These are phyloP conservation scores for Haplosporangium sp. DNA, from an alignment of 371 early-diverging fungal species.

Conservation along the genomic window DNA sequence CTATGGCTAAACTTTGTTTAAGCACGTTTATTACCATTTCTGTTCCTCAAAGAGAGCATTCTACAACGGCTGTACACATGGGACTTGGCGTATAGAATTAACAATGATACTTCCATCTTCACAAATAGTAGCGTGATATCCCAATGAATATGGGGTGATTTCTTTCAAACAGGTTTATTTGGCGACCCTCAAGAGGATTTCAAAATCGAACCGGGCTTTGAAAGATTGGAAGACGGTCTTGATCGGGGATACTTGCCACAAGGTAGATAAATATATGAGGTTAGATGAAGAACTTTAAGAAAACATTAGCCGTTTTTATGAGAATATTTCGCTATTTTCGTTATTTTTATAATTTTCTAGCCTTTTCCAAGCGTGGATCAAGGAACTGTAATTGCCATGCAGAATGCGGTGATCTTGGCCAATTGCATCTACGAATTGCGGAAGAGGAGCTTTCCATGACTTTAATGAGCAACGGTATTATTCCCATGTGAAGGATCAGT, in stretches of 20 bases:
- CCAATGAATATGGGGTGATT: no score
- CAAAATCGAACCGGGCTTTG: constrained; percentile 5
- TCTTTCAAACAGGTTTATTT: no score
- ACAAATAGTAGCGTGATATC: no score
- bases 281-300: not conserved
- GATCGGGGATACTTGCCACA: constrained; percentile 23
- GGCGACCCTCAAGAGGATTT: no score
- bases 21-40: no score
- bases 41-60: no score
- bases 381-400: constrained; percentile 27
- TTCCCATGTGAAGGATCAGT: not conserved
- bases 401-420: constrained; percentile 17
- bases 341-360: not conserved
- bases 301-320: no score
- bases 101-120: no score
- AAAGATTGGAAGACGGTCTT: constrained; percentile 20
- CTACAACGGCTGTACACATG: no score
- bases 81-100: no score
- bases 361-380: constrained; percentile 7
- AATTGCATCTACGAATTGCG: constrained; percentile 21
- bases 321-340: no score
- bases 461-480: constrained; percentile 13
- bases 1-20: no score
- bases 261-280: not conserved
- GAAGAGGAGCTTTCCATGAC: not conserved